phyloP scores from a whole-genome alignment of 1,139 yeast genomes.

The Yamadazyma pseudoaaseri region DNA sequence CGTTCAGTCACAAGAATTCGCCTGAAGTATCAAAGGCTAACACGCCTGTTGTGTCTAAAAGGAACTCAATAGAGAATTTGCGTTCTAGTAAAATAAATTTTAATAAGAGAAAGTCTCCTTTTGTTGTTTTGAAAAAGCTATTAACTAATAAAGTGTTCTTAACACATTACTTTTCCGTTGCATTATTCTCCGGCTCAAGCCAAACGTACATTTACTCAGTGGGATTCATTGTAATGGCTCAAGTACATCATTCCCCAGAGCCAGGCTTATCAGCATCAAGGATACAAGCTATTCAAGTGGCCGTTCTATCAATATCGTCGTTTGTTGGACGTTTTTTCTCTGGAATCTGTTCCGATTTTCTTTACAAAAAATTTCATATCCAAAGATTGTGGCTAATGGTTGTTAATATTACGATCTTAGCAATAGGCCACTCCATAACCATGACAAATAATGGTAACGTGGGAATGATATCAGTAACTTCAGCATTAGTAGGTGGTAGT shows the following conservation, averaged over 20 bases:
- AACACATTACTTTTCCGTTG: constrained; percentile 34
- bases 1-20: constrained; percentile 12
- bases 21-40: constrained; percentile 5
- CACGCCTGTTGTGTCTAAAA: constrained; percentile 6
- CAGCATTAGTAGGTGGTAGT: constrained; percentile 35
- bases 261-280: constrained; percentile 24
- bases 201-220: constrained; percentile 46
- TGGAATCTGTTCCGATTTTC: constrained; percentile 39
- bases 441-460: constrained; percentile 27
- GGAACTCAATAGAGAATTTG: constrained; percentile 1
- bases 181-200: constrained; percentile 37
- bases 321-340: constrained; percentile 39
- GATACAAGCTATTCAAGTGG: constrained; percentile 46
- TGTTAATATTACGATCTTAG: constrained; percentile 26
- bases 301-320: constrained; percentile 40
- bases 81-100: constrained; percentile 3
- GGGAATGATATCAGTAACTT: constrained; percentile 28
- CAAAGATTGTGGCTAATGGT: constrained; percentile 43
- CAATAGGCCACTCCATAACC: constrained; percentile 31
- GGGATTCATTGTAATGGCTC: constrained; percentile 46
- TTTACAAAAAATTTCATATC: constrained; percentile 29
- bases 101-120: constrained; percentile 18
- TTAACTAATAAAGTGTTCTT: constrained; percentile 27
- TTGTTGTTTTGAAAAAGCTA: constrained; percentile 23
- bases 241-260: constrained; percentile 23